These are phyloP conservation scores for Brassica balearica DNA, from an alignment of 441 rosid species.

Conservation along the genomic window DNA sequence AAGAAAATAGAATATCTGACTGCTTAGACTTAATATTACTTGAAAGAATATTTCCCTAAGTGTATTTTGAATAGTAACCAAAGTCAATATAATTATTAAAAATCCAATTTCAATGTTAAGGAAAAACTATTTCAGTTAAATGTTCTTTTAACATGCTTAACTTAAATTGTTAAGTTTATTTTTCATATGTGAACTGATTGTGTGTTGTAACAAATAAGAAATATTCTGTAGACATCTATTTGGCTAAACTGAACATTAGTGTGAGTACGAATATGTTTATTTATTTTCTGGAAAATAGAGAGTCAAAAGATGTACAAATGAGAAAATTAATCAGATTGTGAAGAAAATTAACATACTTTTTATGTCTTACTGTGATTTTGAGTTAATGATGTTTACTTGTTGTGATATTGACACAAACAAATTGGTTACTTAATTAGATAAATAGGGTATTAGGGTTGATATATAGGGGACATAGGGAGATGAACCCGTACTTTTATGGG, in stretches of 20 bases:
- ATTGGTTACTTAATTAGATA: slow-evolving; percentile 13
- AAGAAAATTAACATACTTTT: slow-evolving; percentile 20
- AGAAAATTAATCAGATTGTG: slow-evolving; percentile 29
- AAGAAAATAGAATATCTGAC: too few species aligned
- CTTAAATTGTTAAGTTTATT: neutral
- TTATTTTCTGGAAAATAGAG: neutral
- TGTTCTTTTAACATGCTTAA: neutral
- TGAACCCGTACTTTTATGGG: slow-evolving; percentile 36
- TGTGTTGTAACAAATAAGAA: slow-evolving; percentile 15
- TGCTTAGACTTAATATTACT: neutral
- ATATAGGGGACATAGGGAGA: slow-evolving; percentile 28
- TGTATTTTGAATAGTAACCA: neutral
- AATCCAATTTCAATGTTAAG: neutral
- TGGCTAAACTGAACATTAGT: slow-evolving; percentile 11
- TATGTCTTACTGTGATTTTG: slow-evolving; percentile 27
- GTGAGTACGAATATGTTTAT: slow-evolving; percentile 7
- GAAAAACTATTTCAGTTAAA: neutral
- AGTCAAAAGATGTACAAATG: slow-evolving; percentile 13
- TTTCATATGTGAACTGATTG: neutral
- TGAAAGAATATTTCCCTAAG: neutral
- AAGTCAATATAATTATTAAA: neutral
- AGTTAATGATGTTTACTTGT: slow-evolving; percentile 32
- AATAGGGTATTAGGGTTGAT: slow-evolving; percentile 19
- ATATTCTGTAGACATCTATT: neutral
- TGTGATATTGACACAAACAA: slow-evolving; percentile 41